Conservation (phyloP, 176 grass and related monocot genomes). For the Triticum timopheevii region DNA sequence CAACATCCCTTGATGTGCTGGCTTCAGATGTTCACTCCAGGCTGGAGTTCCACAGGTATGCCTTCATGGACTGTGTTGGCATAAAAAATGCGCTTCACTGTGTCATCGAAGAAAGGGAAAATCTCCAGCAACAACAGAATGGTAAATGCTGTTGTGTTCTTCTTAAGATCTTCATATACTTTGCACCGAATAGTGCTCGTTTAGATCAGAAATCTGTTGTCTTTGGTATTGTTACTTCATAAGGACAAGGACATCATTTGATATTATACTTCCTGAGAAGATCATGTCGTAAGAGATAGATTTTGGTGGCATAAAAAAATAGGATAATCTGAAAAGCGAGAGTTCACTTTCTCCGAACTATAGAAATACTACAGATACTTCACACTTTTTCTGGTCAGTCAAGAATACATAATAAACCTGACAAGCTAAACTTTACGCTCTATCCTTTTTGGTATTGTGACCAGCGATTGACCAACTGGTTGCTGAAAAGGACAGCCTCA, state of each 20-base stretch:
- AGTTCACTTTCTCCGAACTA: neutral
- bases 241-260: neutral
- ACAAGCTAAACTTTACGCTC: neutral
- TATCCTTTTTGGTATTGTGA: neutral
- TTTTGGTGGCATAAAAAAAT: neutral
- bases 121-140: neutral
- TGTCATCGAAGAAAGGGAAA: slow-evolving; percentile 15
- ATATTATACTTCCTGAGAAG: neutral
- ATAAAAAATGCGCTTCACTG: neutral
- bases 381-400: neutral
- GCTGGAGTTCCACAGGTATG: slow-evolving; percentile 13
- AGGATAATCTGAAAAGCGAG: neutral
- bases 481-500: neutral
- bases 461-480: neutral
- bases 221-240: neutral
- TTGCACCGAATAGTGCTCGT: neutral
- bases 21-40: slow-evolving; percentile 20
- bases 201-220: neutral
- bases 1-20: neutral
- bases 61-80: neutral
- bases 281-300: neutral
- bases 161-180: neutral
- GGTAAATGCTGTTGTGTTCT: neutral
- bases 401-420: neutral
- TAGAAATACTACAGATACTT: neutral